A percentile compares a stretch with the other conserved stretches of the same genome.
Evolutionary conservation across 495 filamentous ascomycete genomes (phyloP).

Genomic region (Penicillium turbatum): DNA sequence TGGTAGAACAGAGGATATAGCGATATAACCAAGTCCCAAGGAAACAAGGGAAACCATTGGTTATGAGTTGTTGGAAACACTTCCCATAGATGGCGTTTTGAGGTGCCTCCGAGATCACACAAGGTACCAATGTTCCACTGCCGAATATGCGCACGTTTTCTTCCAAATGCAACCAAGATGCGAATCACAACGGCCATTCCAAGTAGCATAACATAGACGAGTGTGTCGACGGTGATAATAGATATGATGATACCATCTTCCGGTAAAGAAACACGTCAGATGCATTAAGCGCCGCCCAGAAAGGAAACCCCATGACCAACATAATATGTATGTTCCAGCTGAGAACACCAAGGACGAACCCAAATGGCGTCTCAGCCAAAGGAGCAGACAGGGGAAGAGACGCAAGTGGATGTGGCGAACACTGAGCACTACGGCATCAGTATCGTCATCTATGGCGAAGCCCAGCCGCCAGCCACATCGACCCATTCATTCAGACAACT

Average conservation of each 20-base stretch:
- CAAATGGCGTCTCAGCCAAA: slow-evolving; percentile 37
- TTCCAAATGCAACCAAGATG: slow-evolving; percentile 14
- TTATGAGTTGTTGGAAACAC: neutral
- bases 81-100: neutral
- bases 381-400: slow-evolving; percentile 29
- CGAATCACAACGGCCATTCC: slow-evolving; percentile 21
- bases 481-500: slow-evolving; percentile 97
- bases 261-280: slow-evolving; percentile 40
- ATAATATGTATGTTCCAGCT: slow-evolving; percentile 38
- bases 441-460: slow-evolving; percentile 51
- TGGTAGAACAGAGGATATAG: neutral
- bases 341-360: slow-evolving; percentile 35
- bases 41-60: neutral
- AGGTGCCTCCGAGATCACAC: neutral
- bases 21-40: neutral
- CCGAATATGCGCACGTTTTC: neutral
- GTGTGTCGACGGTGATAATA: slow-evolving; percentile 42
- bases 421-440: slow-evolving; percentile 10
- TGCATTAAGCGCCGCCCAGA: slow-evolving; percentile 45
- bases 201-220: slow-evolving; percentile 41
- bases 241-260: slow-evolving; percentile 37
- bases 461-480: slow-evolving; percentile 93
- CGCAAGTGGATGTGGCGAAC: slow-evolving; percentile 30
- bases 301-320: slow-evolving; percentile 33
- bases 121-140: neutral